Conservation (phyloP, 495 filamentous ascomycete species). For the Umbilicaria muhlenbergii region DNA sequence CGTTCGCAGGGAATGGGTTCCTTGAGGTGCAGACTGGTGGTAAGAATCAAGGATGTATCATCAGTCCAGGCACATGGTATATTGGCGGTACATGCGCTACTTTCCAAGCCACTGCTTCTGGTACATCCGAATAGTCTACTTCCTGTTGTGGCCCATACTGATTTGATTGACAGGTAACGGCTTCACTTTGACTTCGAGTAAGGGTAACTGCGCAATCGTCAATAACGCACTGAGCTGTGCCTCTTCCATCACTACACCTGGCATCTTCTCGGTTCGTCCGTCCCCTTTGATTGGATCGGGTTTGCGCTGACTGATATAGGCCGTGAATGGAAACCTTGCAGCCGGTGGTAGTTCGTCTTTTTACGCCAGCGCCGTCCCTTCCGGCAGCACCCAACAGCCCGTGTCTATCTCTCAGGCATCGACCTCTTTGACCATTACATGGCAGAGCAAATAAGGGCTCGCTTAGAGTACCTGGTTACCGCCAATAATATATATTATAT, state of each 20-base stretch:
- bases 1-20: conserved; percentile 41
- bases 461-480: neutral
- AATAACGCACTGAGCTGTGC: conserved; percentile 35
- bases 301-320: neutral
- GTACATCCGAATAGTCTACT: conserved; percentile 15
- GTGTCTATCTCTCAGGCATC: conserved; percentile 17
- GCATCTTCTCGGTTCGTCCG: conserved; percentile 29
- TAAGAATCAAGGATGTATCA: conserved; percentile 47
- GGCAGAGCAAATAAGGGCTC: conserved; percentile 7
- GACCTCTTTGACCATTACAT: conserved; percentile 18
- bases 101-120: conserved; percentile 37
- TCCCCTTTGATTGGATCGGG: neutral
- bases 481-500: too few relatives aligned
- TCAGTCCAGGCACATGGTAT: conserved; percentile 56
- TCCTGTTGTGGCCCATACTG: neutral
- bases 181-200: conserved; percentile 46
- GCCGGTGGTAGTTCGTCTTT: conserved; percentile 36
- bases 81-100: conserved; percentile 53
- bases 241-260: conserved; percentile 23
- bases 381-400: conserved; percentile 26
- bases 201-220: conserved; percentile 38
- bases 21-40: conserved; percentile 39
- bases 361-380: conserved; percentile 41
- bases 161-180: conserved; percentile 21
- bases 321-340: conserved; percentile 25